Base-by-base conservation (phyloP, 2,329 filamentous ascomycete genomes). In the Xylaria sp. region DNA sequence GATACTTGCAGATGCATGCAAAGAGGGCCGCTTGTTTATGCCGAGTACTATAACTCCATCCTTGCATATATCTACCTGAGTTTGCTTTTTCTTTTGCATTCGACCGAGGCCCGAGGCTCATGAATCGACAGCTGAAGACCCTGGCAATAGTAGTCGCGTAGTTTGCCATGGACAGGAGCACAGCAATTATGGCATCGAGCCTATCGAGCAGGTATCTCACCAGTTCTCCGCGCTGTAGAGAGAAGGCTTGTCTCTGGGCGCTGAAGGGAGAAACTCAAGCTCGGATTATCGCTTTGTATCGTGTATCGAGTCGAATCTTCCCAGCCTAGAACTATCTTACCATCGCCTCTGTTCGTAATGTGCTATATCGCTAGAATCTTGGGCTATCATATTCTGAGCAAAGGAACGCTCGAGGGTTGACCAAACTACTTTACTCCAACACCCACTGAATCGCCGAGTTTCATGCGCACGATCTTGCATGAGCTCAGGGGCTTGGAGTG, bases 381-480 rank as follows among this genome's bases (percentile, higher is more conserved):
- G 31, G 18, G 7, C 2, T 12, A 37, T 12, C 18, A 37, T 13
- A 18, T 10, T 41, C 31, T 37, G 25, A 57, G 34, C 15, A 57
- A 57, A 41, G 12, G 3, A 18, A 28, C 20, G 1, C 20, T 6
- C 6, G 10, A 5, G 15, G 2, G 7, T 58, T 28, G 18, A 41
- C 0, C n/a, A 1, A 1, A 7, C 10, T 15, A 28, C 13, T 58
- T 18, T 44, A 28, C 28, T 34, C 15, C 4, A 18, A 12, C 10
- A 8, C 10, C 34, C 9, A n/a, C n/a, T 37, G 12, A 13, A 20
- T 65, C 31, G 46, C 63, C 39, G 57, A 52, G 55, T 37, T 37
- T 52, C 55, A 34, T 39, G 44, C 23, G 37, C 63, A 31, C 18
- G 23, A 58, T 65, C 46, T 65, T 58, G 63, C 55, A 58, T 58